phyloP scores from a whole-genome alignment of 2,329 filamentous ascomycete genomes.

The Talaromyces sp. region DNA sequence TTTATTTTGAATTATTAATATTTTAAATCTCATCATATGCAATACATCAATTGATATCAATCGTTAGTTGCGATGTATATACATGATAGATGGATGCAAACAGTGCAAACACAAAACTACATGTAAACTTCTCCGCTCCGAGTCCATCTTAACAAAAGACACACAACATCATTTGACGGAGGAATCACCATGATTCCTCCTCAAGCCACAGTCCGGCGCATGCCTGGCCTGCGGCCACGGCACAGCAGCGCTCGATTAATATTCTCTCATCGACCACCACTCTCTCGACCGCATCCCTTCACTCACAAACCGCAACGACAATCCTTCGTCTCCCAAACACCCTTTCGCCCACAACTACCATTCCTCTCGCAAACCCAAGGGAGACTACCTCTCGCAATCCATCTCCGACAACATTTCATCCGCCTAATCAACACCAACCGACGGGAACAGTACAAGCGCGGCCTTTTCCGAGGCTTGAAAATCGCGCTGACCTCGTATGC shows the following conservation, averaged over 20 bases:
- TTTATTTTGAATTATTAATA: conserved; percentile 14
- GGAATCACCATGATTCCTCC: conserved; percentile 27
- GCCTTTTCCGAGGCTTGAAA: conserved; percentile 60
- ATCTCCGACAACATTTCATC: conserved; percentile 51
- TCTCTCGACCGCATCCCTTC: conserved; percentile 47
- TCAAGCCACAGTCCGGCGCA: conserved; percentile 33
- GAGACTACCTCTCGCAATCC: conserved; percentile 44
- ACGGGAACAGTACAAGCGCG: conserved; percentile 43
- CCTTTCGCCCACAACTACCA: conserved; percentile 57
- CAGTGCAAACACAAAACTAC: conserved; percentile 14
- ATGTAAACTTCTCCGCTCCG: not conserved
- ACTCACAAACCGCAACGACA: conserved; percentile 53
- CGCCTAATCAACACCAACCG: conserved; percentile 78
- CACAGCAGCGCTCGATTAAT: conserved; percentile 17
- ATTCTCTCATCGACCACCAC: not conserved
- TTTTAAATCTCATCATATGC: not conserved
- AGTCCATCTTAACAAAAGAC: not conserved
- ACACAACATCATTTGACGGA: not conserved
- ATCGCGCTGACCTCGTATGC: conserved; percentile 69
- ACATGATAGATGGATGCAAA: conserved; percentile 16
- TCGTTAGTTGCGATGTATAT: not conserved
- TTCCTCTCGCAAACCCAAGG: conserved; percentile 51
- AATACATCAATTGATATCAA: not conserved
- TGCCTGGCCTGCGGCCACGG: conserved; percentile 33
- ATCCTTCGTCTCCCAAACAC: conserved; percentile 47